Conservation (phyloP, 305 asterid species). For the Nicotiana rustica region DNA sequence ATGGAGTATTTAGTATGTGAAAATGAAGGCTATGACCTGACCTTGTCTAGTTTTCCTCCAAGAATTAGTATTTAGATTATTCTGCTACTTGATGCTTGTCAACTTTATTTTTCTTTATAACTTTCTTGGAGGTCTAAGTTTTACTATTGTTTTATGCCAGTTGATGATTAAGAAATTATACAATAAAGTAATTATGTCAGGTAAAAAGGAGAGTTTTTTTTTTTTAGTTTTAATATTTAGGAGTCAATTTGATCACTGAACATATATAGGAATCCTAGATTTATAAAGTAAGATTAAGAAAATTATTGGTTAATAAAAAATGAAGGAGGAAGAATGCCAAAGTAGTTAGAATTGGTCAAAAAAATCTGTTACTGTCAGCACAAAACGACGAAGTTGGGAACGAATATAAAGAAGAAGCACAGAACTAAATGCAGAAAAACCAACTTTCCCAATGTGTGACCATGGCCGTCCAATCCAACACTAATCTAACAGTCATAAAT, state of each 20-base stretch:
- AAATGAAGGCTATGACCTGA: slow-evolving; percentile 45
- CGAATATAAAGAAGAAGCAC: slow-evolving; percentile 9
- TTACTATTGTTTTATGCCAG: background rate
- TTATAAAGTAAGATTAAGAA: background rate
- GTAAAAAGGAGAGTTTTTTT: background rate
- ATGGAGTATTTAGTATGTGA: slow-evolving; percentile 20
- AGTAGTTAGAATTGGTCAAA: slow-evolving; percentile 54
- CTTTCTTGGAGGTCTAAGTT: slow-evolving; percentile 11
- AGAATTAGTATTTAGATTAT: background rate
- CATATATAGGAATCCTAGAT: slow-evolving; percentile 15
- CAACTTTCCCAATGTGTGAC: slow-evolving; percentile 25
- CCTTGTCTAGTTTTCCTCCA: slow-evolving; percentile 41
- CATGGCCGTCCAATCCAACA: slow-evolving; percentile 26
- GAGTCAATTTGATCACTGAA: slow-evolving; percentile 29
- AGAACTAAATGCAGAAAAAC: background rate
- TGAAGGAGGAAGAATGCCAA: background rate
- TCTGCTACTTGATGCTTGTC: slow-evolving; percentile 37
- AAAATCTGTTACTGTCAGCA: background rate
- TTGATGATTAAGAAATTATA: background rate
- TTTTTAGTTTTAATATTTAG: slow-evolving; percentile 2
- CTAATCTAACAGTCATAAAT: slow-evolving; percentile 38
- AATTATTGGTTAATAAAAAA: slow-evolving; percentile 3
- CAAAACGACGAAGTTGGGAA: slow-evolving; percentile 8
- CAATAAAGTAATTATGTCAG: slow-evolving; percentile 29
- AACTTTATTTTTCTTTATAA: slow-evolving; percentile 10